Base-by-base conservation (phyloP, 164 flowering plant genomes). In the Echeveria elegans region DNA sequence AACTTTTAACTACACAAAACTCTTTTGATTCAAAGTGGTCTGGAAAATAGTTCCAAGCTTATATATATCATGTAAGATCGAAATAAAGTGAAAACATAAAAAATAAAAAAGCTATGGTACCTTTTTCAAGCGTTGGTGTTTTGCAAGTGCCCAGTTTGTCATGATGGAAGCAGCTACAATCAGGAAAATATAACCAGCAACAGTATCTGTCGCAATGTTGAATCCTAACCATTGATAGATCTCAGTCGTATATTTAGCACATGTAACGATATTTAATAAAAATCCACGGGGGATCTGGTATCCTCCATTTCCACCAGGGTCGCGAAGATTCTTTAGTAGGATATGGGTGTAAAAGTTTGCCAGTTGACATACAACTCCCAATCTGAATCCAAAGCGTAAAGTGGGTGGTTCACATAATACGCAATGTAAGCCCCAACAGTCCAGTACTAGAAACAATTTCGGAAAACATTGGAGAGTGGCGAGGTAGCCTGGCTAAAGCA, bases 401-500 rank as follows among this genome's bases (percentile, higher is more conserved):
- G 85, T 31, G 99, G 99, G 73, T 80, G 81, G 74, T 80, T 80
- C 59, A 80, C 79, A 69, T 72, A 75, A 66, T 80, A 80, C 62
- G 99, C 97, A 76, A 91, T 86, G 72, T 75, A 89, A 26, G 83
- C 66, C 7, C 93, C 97, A 81, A 94, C 91, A 36, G 76, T 75
- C 99, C 99, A 94, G 74, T 94, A 94, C 74, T 91, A 91, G 24
- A 86, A 84, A 75, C 99, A 94, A 69, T 94, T 94, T 14, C 96
- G 79, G 79, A 88, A 91, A 56, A 94, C 97, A 69, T 89, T 91
- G 15, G 90, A 80, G 43, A 94, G 81, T 9, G 96, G 96, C 7
- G 99, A 91, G 53, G 99, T 94, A 48, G 99, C 99, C 76, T 91
- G 99, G 74, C 99, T 94, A 79, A 94, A 94, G 53, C 96, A 86